Conservation (phyloP, 2,329 filamentous ascomycete species). For the Aureobasidium musti region DNA sequence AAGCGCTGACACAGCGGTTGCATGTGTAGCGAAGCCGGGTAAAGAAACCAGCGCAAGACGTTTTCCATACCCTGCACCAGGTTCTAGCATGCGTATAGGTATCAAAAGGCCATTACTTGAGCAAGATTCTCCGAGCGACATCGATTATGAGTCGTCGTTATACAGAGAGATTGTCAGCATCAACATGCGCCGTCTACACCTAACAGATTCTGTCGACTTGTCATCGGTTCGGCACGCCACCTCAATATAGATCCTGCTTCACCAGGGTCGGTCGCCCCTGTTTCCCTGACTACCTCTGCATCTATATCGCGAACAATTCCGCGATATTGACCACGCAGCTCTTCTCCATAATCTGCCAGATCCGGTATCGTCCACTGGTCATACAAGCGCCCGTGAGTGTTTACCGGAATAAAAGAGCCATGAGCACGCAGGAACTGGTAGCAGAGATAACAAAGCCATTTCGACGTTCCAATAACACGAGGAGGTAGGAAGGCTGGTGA, state of each 20-base stretch:
- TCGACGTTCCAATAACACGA: conserved; percentile 1
- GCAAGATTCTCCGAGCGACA: not conserved
- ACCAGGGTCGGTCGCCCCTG: not conserved
- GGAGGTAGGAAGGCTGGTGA: not conserved
- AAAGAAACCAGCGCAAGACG: no score
- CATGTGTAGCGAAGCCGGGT: no score
- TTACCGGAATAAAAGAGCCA: not conserved
- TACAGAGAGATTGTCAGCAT: not conserved
- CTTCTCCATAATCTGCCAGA: conserved; percentile 1
- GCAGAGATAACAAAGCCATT: conserved; percentile 29
- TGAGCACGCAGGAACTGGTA: conserved; percentile 12
- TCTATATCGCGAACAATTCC: not conserved
- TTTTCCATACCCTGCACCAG: no score
- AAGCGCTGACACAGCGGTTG: no score
- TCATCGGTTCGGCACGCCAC: conserved; percentile 27
- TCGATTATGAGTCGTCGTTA: not conserved
- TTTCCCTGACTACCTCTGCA: conserved; percentile 10
- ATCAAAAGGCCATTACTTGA: no score
- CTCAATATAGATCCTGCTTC: not conserved
- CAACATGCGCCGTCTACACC: not conserved
- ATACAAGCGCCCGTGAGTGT: conserved; percentile 24
- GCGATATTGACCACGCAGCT: not conserved
- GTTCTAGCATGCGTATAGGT: no score
- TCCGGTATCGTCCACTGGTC: conserved; percentile 29
- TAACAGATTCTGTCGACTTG: conserved; percentile 23